Evolutionary conservation across 176 grass and related monocot species (phyloP).

Genomic region (Zizania latifolia): DNA sequence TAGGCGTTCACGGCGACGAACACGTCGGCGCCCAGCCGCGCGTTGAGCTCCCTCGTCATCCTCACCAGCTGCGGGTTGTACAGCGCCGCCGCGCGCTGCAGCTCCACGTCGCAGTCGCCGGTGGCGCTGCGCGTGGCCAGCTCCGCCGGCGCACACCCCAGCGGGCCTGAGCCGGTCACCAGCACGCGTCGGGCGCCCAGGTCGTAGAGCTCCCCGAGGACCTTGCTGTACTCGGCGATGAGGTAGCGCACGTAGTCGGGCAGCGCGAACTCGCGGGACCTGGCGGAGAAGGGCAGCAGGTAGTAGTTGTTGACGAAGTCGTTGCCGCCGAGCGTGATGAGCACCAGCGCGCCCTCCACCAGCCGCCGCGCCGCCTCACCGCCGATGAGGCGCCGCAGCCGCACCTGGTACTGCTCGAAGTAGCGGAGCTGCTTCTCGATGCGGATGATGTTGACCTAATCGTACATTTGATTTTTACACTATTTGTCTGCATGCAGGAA

Average conservation of each 20-base stretch:
- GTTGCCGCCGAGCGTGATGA: conserved; percentile 60
- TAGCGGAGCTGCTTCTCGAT: conserved; percentile 61
- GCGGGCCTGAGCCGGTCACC: conserved; percentile 45
- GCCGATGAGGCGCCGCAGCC: conserved; percentile 35
- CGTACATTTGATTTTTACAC: too few species aligned
- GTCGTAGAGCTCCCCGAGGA: conserved; percentile 36
- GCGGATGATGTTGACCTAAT: conserved; percentile 59
- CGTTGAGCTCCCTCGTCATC: conserved; percentile 44
- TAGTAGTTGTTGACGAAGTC: conserved; percentile 86
- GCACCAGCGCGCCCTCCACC: conserved; percentile 44
- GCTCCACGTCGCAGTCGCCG: conserved; percentile 51
- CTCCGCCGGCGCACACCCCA: conserved; percentile 54
- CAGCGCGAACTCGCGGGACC: conserved; percentile 47
- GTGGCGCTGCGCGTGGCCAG: conserved; percentile 45
- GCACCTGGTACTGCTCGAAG: conserved; percentile 62
- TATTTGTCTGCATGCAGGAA: too few species aligned
- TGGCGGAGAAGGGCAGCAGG: conserved; percentile 53
- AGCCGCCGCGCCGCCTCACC: conserved; percentile 5
- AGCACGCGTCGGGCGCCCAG: conserved; percentile 48
- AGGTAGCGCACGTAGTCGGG: conserved; percentile 58
- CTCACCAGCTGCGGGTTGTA: conserved; percentile 59
- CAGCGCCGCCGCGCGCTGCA: conserved; percentile 42
- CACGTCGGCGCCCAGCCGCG: conserved; percentile 24
- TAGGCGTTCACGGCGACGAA: conserved; percentile 60
- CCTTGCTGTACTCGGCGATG: conserved; percentile 44